These are phyloP conservation scores for Saturnispora diversa DNA, from an alignment of 805 yeast species.

Conservation along the genomic window DNA sequence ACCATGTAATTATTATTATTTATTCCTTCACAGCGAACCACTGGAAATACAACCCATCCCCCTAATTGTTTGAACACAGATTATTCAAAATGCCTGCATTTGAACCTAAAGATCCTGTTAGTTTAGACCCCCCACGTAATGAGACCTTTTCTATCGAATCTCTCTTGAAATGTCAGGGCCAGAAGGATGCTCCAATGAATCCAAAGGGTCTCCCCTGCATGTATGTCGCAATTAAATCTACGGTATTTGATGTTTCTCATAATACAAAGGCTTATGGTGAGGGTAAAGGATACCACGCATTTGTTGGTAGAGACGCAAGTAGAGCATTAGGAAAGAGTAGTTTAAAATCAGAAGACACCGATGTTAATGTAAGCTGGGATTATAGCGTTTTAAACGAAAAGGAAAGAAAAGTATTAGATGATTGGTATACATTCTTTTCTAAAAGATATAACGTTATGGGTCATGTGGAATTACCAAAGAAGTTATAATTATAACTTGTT, in stretches of 20 bases:
- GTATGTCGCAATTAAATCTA: constrained; percentile 70
- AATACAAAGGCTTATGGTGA: constrained; percentile 68
- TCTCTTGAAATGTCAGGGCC: constrained; percentile 20
- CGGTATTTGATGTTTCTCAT: constrained; percentile 66
- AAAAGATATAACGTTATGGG: constrained; percentile 45
- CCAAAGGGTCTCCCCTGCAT: constrained; percentile 25
- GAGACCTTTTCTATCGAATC: constrained; percentile 30
- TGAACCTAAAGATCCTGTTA: constrained; percentile 44
- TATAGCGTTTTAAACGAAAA: constrained; percentile 46
- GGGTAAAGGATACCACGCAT: constrained; percentile 60
- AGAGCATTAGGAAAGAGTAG: constrained; percentile 68
- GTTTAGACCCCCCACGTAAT: constrained; percentile 44
- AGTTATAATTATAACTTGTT: not conserved
- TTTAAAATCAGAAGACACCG: constrained; percentile 45
- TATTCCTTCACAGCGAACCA: no score
- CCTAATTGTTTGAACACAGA: no score
- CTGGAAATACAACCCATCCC: no score
- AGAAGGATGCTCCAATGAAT: constrained; percentile 18
- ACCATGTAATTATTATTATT: no score
- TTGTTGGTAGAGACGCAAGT: constrained; percentile 73
- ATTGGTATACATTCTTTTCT: constrained; percentile 63
- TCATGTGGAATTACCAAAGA: constrained; percentile 25
- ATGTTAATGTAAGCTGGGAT: constrained; percentile 37
- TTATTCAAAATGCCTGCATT: constrained; percentile 6
- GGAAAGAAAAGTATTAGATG: constrained; percentile 55